These are phyloP conservation scores for Aspergillus luchuensis DNA, from an alignment of 2,329 filamentous ascomycete species.

Conservation along the genomic window DNA sequence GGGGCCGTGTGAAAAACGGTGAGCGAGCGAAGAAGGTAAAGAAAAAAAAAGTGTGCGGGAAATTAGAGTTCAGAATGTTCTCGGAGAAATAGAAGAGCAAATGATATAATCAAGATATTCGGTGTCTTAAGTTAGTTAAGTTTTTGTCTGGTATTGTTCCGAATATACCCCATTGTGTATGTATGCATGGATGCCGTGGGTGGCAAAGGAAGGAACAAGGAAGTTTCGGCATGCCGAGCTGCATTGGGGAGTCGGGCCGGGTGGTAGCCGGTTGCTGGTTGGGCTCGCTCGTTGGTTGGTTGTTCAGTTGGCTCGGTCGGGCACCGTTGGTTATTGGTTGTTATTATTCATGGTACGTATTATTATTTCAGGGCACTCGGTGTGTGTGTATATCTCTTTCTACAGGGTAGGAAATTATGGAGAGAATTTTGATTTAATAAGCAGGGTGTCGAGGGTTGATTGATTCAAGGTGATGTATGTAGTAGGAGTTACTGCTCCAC, in stretches of 20 bases:
- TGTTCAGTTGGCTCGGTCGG: background rate
- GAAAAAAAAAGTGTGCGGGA: background rate
- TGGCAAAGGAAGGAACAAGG: background rate
- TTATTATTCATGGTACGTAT: background rate
- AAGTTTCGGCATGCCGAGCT: slow-evolving; percentile 14
- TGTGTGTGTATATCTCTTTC: background rate
- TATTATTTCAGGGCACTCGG: background rate
- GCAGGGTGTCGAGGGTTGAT: background rate
- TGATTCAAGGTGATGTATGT: background rate
- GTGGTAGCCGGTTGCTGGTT: background rate
- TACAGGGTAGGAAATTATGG: background rate
- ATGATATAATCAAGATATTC: background rate
- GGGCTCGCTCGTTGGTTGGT: background rate
- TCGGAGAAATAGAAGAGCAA: too few relatives aligned
- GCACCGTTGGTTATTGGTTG: background rate
- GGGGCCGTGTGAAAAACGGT: too few relatives aligned
- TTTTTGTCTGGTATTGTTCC: background rate
- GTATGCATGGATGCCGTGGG: background rate
- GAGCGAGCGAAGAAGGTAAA: background rate
- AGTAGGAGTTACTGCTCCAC: background rate
- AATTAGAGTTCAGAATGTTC: background rate
- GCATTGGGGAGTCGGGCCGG: slow-evolving; percentile 7
- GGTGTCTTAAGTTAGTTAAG: background rate
- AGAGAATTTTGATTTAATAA: background rate
- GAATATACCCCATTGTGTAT: slow-evolving; percentile 2